A percentile compares a stretch with the other conserved stretches of the same genome.
phyloP scores from a whole-genome alignment of 768 basidiomycete species.

The Amanita jacksonii region DNA sequence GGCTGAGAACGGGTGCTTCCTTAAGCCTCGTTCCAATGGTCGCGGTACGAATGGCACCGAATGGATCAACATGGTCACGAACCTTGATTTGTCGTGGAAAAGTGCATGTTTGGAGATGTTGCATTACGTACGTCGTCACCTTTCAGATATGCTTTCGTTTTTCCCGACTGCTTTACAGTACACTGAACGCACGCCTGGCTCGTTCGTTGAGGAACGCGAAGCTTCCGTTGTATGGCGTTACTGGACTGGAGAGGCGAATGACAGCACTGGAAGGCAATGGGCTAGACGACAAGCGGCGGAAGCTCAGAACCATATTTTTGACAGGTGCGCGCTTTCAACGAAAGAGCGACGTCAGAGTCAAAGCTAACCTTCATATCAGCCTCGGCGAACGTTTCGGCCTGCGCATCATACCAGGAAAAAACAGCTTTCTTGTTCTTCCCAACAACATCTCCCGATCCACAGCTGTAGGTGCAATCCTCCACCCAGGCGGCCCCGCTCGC shows the following conservation, averaged over 20 bases:
- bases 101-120: conserved; percentile 71
- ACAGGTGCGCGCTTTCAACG: conserved; percentile 35
- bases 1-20: conserved; percentile 84
- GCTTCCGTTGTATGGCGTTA: conserved; percentile 82
- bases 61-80: conserved; percentile 79
- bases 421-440: conserved; percentile 74
- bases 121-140: conserved; percentile 52
- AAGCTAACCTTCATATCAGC: conserved; percentile 24
- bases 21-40: conserved; percentile 39
- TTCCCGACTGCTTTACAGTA: conserved; percentile 39
- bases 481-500: conserved; percentile 47
- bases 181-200: conserved; percentile 79
- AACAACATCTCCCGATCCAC: conserved; percentile 80
- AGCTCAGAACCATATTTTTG: conserved; percentile 89
- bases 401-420: conserved; percentile 73
- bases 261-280: conserved; percentile 62
- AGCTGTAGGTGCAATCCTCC: conserved; percentile 71
- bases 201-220: conserved; percentile 76
- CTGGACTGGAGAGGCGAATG: conserved; percentile 48
- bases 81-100: conserved; percentile 78
- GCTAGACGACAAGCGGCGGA: conserved; percentile 81
- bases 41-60: conserved; percentile 19
- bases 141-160: not conserved
- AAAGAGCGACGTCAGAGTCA: too few relatives aligned
- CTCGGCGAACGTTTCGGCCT: conserved; percentile 78